Evolutionary conservation across 345 rosid genomes (phyloP).

Genomic region (Abelmoschus esculentus): DNA sequence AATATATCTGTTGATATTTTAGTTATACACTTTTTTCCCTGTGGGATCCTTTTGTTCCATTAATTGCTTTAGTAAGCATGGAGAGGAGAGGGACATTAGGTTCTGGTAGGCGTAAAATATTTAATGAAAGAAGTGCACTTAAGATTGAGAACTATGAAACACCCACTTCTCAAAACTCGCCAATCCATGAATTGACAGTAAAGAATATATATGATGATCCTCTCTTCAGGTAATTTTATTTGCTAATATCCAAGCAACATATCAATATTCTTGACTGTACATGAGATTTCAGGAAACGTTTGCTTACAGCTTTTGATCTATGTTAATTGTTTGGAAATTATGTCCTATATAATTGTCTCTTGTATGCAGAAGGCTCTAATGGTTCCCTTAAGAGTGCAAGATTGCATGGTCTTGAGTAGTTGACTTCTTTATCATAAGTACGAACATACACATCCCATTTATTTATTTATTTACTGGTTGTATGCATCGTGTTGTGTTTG

Average conservation of each 20-base stretch:
- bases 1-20: background rate
- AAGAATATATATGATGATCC: constrained; percentile 25
- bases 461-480: background rate
- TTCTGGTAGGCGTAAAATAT: constrained; percentile 45
- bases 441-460: background rate
- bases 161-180: constrained; percentile 45
- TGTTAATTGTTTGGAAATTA: background rate
- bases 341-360: background rate
- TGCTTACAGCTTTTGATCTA: background rate
- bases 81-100: constrained; percentile 48
- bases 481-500: too few species aligned
- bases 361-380: background rate
- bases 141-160: constrained; percentile 46
- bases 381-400: background rate
- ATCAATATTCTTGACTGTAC: background rate
- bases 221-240: constrained; percentile 42
- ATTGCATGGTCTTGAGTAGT: background rate
- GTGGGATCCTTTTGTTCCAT: constrained; percentile 9
- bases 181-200: constrained; percentile 32
- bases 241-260: background rate
- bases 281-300: background rate
- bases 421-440: background rate
- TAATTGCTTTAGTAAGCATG: constrained; percentile 8
- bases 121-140: constrained; percentile 43
- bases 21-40: background rate